Base-by-base conservation (phyloP, 805 yeast genomes). In the Vanderwaltozyma polyspora region DNA sequence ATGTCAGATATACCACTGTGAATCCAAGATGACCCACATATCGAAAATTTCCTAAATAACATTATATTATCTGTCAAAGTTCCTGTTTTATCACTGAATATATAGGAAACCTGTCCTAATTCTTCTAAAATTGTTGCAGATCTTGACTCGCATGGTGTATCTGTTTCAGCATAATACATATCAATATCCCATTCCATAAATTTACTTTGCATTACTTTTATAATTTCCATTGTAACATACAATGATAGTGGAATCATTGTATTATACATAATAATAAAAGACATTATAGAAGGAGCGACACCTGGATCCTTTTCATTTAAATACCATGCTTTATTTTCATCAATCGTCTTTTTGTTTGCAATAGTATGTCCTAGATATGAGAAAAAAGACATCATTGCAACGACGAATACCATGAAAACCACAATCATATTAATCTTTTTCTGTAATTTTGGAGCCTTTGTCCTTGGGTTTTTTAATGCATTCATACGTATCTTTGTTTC, bases 41-140 rank as follows among this genome's bases (percentile, higher is more conserved):
- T 78, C 8, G 93, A 74, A 45, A 89, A 72, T 51, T 87, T 87
- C 30, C 95, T 68, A 56, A 91, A 91, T 19, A 89, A 62, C 99
- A 91, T 91, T 47, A 78, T 62, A 53, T 91, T 91, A 48, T 91
- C 97, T 1, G 99, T 91, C 40, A 91, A 67, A 0, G 99, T 91
- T 8, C 99, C 99, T 0, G 98, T 91, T 57, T 91, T 91, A 59
- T 91, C 99, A 40, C 95, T 82, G 55, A 91, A 91, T 3, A 91
- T 71, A 52, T 89, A 87, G 32, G 94, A 79, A 1, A 93, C 96
- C 55, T 91, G 99, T 3, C 99, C 99, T 47, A 91, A 64, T 59
- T 91, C 98, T 55, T 91, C 99, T 43, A 91, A 70, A 44, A 91
- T 85, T 0, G 96, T 83, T 0, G 97, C 95, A 0, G 97, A 87